Evolutionary conservation across 257 asterid genomes (phyloP).

Genomic region (Rubia yunnanensis): DNA sequence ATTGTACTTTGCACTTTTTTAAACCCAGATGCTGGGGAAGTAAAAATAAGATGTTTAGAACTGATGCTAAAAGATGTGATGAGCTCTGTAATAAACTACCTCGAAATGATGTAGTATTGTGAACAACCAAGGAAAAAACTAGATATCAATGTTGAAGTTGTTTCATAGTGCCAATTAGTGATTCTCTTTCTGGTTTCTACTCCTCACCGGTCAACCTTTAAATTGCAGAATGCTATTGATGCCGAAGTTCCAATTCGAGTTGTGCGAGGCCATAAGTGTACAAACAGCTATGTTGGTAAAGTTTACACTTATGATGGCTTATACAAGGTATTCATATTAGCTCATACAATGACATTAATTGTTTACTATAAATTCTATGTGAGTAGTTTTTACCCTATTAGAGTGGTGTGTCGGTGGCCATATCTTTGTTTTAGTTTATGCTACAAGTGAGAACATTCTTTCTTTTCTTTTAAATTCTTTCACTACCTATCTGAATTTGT

Average conservation of each 20-base stretch:
- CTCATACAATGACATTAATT: not conserved
- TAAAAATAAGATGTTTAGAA: too few species aligned
- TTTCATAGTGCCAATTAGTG: not conserved
- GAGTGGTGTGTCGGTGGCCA: not conserved
- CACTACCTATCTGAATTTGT: too few species aligned
- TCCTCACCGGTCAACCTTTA: not conserved
- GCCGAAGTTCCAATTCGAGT: conserved; percentile 67
- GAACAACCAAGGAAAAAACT: too few species aligned
- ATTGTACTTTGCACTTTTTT: too few species aligned
- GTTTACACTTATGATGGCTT: conserved; percentile 92
- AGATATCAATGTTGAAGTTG: too few species aligned
- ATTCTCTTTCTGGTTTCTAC: too few species aligned
- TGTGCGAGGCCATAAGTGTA: conserved; percentile 70
- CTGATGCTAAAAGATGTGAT: too few species aligned
- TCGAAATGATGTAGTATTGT: too few species aligned
- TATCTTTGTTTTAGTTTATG: not conserved
- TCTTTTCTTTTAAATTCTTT: too few species aligned
- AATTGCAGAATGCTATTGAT: conserved; percentile 57
- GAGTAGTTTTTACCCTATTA: not conserved
- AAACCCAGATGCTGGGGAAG: too few species aligned
- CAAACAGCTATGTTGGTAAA: conserved; percentile 69
- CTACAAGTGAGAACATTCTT: not conserved
- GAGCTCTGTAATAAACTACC: too few species aligned
- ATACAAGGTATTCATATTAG: conserved; percentile 43
- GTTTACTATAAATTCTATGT: not conserved